phyloP scores from a whole-genome alignment of 208 protist species.

The Acanthamoeba pearcei region DNA sequence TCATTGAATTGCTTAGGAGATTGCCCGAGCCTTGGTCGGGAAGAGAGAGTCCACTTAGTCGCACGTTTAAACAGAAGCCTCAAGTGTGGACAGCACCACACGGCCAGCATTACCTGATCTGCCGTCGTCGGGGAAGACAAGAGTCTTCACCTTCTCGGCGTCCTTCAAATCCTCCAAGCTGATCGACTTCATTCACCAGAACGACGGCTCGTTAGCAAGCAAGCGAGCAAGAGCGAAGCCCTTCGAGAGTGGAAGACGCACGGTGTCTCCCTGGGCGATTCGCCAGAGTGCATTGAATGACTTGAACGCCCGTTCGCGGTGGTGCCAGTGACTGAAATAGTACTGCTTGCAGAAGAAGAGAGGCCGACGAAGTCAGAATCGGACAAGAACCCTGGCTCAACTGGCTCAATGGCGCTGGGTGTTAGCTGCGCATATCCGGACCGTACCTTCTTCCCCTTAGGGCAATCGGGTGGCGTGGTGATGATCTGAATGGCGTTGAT shows the following conservation, averaged over 20 bases:
- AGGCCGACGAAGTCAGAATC: neutral
- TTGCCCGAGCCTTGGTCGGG: neutral
- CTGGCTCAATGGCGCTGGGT: no score
- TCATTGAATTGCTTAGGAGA: neutral
- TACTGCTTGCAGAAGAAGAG: neutral
- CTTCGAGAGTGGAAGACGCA: neutral
- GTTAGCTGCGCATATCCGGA: neutral
- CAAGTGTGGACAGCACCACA: neutral
- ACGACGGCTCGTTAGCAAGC: neutral
- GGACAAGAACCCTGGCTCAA: neutral
- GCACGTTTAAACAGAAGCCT: neutral
- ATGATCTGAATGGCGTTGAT: constrained; percentile 69
- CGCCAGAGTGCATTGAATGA: constrained; percentile 52
- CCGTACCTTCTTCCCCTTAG: constrained; percentile 56
- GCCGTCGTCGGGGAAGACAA: constrained; percentile 1
- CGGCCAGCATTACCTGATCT: neutral
- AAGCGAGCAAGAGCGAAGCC: neutral
- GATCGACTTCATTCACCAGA: constrained; percentile 16
- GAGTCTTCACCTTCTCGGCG: neutral
- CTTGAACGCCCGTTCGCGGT: constrained; percentile 69
- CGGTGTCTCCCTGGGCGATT: constrained; percentile 22
- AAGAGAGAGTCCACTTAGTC: neutral
- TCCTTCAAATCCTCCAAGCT: constrained; percentile 67
- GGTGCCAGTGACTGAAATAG: constrained; percentile 71
- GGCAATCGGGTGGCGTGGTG: constrained; percentile 2